Percentiles rank a stretch among this genome's conserved stretches.
Conservation (phyloP, 768 basidiomycete species). For the Boletus bicolor region DNA sequence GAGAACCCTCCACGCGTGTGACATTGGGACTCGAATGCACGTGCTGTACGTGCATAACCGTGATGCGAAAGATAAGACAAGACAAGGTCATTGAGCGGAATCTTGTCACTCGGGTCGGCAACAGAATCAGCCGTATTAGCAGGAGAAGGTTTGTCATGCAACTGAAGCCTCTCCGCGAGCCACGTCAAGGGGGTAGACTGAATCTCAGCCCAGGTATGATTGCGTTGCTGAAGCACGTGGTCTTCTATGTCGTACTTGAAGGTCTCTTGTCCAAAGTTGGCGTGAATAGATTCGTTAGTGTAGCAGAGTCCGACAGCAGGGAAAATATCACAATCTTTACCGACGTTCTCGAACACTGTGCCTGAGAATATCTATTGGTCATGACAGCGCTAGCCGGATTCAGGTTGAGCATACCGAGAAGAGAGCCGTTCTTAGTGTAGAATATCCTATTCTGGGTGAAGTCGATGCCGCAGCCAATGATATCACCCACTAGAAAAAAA, state of each 20-base stretch:
- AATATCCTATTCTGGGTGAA: conserved; percentile 78
- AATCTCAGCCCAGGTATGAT: conserved; percentile 64
- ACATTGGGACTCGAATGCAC: conserved; percentile 59
- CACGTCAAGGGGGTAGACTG: conserved; percentile 53
- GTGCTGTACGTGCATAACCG: conserved; percentile 72
- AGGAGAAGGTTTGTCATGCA: conserved; percentile 7
- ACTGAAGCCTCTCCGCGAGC: conserved; percentile 24
- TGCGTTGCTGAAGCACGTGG: conserved; percentile 70
- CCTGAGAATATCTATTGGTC: conserved; percentile 38
- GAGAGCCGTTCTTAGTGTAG: conserved; percentile 84
- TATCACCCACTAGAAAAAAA: conserved; percentile 63
- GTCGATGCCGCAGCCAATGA: conserved; percentile 91
- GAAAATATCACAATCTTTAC: conserved; percentile 63
- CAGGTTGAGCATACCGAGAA: conserved; percentile 48
- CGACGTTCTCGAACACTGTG: conserved; percentile 68
- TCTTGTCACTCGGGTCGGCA: conserved; percentile 51
- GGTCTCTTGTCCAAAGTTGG: conserved; percentile 84
- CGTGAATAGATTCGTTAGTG: conserved; percentile 68
- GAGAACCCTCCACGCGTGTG: conserved; percentile 25
- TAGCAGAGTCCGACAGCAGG: conserved; percentile 90
- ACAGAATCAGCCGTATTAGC: neutral
- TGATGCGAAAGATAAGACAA: conserved; percentile 80
- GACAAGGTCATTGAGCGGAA: conserved; percentile 69
- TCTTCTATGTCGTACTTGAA: conserved; percentile 92
- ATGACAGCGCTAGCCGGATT: neutral